Evolutionary conservation across 1,284 basidiomycete genomes (phyloP), one percentile per base, ranked within the genome.

Genomic region (Sporisorium reilianum): DNA sequence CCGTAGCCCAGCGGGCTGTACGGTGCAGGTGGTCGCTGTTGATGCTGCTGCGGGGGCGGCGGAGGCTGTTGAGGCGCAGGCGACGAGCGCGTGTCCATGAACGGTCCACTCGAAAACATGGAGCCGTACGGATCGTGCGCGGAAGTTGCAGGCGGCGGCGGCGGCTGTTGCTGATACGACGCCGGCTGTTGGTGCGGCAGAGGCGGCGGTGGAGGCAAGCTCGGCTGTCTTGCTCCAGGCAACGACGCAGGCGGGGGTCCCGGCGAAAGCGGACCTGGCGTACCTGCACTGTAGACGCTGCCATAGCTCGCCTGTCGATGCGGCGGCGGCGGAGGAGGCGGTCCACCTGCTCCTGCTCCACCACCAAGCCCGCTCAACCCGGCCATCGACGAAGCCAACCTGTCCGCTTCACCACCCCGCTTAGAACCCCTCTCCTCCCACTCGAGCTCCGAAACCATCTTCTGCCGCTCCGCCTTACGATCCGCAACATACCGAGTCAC

Each of bases 391-490:
- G 6, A 23, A 11, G 50, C 49, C 42, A 73, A 26, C 12, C 56
- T 18, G 20, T 46, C 66, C 11, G 56, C 49, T 5, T n/a, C n/a
- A n/a, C 52, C 52, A 40, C 48, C 34, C 34, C 14, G 30, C 3
- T 34, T 51, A n/a, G 12, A 91, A 81, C 48, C 71, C 40, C 90
- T 87, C 72, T 88, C 89, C 83, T 92, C 89, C 32, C 90, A 89
- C 75, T 94, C 93, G 2, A 92, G 87, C 71, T 92, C 90, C 0
- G 88, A 87, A 2, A 89, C 88, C 25, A 96, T 83, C 16, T 87
- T 87, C 45, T 92, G 90, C 16, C 94, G 88, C 83, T 97, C 94
- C 0, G 86, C 83, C n/a, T 87, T 89, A 28, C 95, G 88, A 22
- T 88, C 87, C 0, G 87, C 85, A 4, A 93, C 87, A 78, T 91